A percentile compares a stretch with the other conserved stretches of the same genome.
These are phyloP conservation scores for Talaromyces amestolkiae DNA, from an alignment of 2,329 filamentous ascomycete genomes.

Conservation along the genomic window DNA sequence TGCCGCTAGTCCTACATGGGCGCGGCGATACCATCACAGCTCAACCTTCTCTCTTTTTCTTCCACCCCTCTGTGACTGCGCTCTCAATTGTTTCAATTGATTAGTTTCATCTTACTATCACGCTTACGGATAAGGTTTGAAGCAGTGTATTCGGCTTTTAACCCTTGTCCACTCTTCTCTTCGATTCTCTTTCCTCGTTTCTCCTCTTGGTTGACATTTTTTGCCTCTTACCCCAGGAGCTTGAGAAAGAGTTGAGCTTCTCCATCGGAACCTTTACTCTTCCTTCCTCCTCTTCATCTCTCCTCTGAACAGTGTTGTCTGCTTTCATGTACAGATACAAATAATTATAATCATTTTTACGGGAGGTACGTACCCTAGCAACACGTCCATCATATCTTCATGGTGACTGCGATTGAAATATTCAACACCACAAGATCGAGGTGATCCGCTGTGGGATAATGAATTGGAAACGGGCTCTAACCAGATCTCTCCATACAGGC, in stretches of 20 bases:
- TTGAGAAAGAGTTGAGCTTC: background rate
- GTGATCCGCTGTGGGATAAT: background rate
- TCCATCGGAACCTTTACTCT: background rate
- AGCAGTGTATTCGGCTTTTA: background rate
- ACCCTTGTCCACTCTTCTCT: constrained; percentile 8
- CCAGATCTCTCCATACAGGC: background rate
- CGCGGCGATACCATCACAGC: background rate
- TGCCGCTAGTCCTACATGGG: background rate
- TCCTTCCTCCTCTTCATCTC: constrained; percentile 14
- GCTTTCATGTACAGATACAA: constrained; percentile 13
- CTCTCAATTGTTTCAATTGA: background rate
- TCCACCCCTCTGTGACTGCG: background rate
- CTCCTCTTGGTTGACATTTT: constrained; percentile 7
- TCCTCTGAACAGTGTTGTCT: constrained; percentile 15
- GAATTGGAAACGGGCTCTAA: background rate
- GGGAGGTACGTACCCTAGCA: constrained; percentile 13
- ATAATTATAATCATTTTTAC: constrained; percentile 15
- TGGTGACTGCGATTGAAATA: background rate
- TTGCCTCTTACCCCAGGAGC: background rate
- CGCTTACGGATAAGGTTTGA: background rate
- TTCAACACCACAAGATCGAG: background rate
- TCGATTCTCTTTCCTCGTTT: background rate
- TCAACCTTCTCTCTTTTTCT: constrained; percentile 2
- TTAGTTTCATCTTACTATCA: background rate
- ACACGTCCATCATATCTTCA: background rate